Conservation (phyloP, 108 stramenopile genomes). For the Thalassiosira profunda region DNA sequence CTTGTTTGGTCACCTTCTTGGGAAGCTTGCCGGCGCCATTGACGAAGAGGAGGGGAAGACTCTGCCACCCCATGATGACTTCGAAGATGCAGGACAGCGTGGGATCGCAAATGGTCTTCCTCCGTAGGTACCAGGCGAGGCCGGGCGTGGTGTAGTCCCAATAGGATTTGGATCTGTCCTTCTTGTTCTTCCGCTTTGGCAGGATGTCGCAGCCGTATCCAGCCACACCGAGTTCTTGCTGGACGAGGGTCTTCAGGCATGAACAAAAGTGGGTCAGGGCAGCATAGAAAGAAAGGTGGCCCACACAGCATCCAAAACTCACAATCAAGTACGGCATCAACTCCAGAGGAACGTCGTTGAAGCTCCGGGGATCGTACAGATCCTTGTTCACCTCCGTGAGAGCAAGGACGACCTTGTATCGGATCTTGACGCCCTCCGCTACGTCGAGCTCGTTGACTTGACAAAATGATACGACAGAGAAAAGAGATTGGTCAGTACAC, state of each 20-base stretch:
- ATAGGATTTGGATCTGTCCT: no score
- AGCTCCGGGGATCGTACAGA: background rate
- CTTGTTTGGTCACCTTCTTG: background rate
- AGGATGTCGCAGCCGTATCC: background rate
- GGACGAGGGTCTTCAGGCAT: no score
- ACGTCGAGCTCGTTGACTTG: background rate
- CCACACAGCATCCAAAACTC: no score
- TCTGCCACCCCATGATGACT: background rate
- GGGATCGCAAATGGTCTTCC: no score
- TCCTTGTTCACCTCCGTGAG: background rate
- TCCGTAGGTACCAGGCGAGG: no score
- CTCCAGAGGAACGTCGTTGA: background rate
- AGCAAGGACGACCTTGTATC: background rate
- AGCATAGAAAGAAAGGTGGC: no score
- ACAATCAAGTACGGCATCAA: background rate
- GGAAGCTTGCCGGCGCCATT: background rate
- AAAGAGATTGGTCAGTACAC: background rate
- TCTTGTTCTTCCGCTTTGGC: no score
- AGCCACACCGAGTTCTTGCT: background rate
- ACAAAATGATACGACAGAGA: no score
- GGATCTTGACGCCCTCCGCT: background rate
- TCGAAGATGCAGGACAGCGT: background rate
- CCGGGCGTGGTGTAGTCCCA: no score
- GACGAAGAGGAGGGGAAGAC: background rate
- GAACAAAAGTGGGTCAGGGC: no score